These are phyloP conservation scores for Candida hungchunana DNA, from an alignment of 805 yeast species.

Conservation along the genomic window DNA sequence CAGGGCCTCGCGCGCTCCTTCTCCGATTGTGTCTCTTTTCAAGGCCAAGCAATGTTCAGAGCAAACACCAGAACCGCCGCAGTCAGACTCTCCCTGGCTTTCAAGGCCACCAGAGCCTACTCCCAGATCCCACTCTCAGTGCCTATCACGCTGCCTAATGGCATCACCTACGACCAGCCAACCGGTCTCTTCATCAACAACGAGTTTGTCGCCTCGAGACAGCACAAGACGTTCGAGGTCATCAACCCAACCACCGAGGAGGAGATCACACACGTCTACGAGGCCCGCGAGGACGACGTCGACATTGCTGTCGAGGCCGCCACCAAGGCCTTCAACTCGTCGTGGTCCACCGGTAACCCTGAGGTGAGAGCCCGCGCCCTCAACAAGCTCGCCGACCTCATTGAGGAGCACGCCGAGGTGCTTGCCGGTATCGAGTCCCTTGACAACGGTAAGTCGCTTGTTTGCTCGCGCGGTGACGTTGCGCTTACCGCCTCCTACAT, in stretches of 20 bases:
- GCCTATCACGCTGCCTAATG: conserved; percentile 66
- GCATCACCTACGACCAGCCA: conserved; percentile 70
- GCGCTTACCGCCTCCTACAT: conserved; percentile 63
- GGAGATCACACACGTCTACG: conserved; percentile 61
- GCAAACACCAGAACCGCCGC: conserved; percentile 15
- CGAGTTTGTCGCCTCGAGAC: conserved; percentile 61
- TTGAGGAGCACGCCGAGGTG: conserved; percentile 69
- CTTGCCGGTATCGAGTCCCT: conserved; percentile 80
- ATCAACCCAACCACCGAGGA: conserved; percentile 74
- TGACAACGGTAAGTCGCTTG: conserved; percentile 85
- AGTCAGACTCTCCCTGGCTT: conserved; percentile 17
- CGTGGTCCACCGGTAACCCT: conserved; percentile 72
- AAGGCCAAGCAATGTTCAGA: conserved; percentile 17
- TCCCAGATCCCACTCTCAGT: conserved; percentile 39
- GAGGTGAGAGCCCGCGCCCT: conserved; percentile 57
- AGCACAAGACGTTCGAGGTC: conserved; percentile 56
- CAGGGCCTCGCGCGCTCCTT: not conserved
- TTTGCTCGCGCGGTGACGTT: conserved; percentile 73
- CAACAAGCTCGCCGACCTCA: conserved; percentile 68
- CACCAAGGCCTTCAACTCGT: conserved; percentile 61
- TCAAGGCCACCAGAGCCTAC: conserved; percentile 27
- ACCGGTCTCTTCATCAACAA: conserved; percentile 79
- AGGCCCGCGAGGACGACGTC: conserved; percentile 72
- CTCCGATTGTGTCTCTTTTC: not conserved
- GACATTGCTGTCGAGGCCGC: conserved; percentile 88